Conservation (phyloP, 2,329 filamentous ascomycete species). For the Lachnellula occidentalis region DNA sequence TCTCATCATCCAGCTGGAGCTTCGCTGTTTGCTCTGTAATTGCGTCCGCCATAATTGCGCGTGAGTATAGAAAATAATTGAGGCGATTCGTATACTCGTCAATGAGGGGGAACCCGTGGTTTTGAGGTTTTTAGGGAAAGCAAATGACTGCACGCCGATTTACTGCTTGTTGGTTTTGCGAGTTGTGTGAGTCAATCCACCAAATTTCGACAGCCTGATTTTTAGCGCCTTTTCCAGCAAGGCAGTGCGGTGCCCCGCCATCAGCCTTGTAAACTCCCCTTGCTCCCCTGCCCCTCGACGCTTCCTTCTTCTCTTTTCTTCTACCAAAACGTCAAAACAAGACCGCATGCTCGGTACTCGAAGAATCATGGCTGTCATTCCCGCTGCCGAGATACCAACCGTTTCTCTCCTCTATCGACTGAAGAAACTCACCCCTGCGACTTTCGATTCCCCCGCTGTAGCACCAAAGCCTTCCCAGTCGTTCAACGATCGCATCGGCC, state of each 20-base stretch:
- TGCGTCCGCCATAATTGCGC: slow-evolving; percentile 42
- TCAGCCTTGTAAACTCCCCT: neutral
- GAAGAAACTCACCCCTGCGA: slow-evolving; percentile 26
- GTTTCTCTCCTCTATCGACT: slow-evolving; percentile 28
- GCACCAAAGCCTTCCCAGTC: slow-evolving; percentile 39
- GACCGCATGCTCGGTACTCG: slow-evolving; percentile 16
- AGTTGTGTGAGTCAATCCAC: slow-evolving; percentile 6
- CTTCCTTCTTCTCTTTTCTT: neutral
- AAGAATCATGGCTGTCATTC: slow-evolving; percentile 26
- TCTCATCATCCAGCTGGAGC: slow-evolving; percentile 57
- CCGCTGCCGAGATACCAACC: slow-evolving; percentile 28
- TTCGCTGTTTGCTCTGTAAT: slow-evolving; percentile 44
- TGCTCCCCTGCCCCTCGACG: neutral
- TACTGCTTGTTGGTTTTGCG: neutral
- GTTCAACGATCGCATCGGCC: slow-evolving; percentile 65
- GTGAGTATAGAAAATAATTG: neutral
- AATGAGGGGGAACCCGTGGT: neutral
- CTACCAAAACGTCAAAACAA: neutral
- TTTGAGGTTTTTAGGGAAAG: neutral
- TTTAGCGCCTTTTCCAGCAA: neutral
- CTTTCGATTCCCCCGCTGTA: slow-evolving; percentile 15
- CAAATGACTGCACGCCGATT: neutral
- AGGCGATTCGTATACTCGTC: neutral
- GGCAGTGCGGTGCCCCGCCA: neutral
- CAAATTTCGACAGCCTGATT: neutral